Conservation (phyloP, 2,329 filamentous ascomycete genomes). For the Colletotrichum higginsianum region DNA sequence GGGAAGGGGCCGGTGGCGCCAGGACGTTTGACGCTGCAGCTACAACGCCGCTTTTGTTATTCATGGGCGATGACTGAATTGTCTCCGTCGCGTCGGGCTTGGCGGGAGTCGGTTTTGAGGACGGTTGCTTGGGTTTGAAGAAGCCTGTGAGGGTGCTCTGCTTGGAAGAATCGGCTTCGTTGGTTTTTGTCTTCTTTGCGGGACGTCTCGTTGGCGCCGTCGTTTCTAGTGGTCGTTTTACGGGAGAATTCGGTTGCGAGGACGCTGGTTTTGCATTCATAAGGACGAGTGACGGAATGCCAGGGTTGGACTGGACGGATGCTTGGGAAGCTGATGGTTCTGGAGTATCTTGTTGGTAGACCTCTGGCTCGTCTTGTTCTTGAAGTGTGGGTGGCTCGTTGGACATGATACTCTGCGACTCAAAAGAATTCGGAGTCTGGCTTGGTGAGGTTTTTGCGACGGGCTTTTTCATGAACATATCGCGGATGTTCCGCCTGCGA, state of each 20-base stretch:
- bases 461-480: constrained; percentile 85
- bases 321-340: constrained; percentile 15
- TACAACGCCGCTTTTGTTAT: background rate
- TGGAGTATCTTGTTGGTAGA: constrained; percentile 8
- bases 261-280: constrained; percentile 56
- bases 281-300: constrained; percentile 23
- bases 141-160: constrained; percentile 82
- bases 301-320: constrained; percentile 19
- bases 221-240: constrained; percentile 43
- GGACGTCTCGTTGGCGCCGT: constrained; percentile 47
- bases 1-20: background rate
- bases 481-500: constrained; percentile 85
- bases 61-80: background rate
- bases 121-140: constrained; percentile 74
- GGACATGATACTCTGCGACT: background rate
- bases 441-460: constrained; percentile 44
- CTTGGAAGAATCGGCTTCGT: constrained; percentile 45
- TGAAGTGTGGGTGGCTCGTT: background rate
- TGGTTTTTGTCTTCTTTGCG: constrained; percentile 55
- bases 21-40: constrained; percentile 1
- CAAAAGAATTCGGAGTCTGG: background rate
- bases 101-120: background rate
- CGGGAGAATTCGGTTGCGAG: constrained; percentile 30
- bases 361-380: constrained; percentile 5
- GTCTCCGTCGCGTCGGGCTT: constrained; percentile 1